These are phyloP conservation scores for Fistulinella prunicolor DNA, from an alignment of 768 basidiomycete genomes.

Conservation along the genomic window DNA sequence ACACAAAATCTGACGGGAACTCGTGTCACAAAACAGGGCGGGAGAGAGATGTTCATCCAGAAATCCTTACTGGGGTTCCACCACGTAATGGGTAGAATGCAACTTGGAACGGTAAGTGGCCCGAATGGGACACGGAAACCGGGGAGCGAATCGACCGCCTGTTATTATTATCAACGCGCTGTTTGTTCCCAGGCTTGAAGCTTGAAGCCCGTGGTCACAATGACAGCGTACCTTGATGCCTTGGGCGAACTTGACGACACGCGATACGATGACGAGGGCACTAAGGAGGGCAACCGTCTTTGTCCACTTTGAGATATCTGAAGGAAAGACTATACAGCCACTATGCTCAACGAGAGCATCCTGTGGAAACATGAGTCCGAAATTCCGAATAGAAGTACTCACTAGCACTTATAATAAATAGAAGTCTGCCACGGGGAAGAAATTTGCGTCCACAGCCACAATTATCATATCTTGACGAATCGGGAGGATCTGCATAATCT, in stretches of 20 bases:
- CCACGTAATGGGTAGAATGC: conserved; percentile 6
- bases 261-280: conserved; percentile 9
- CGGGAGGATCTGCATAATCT: too few species aligned
- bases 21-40: background rate
- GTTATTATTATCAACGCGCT: background rate
- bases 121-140: conserved; percentile 16
- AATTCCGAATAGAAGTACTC: too few species aligned
- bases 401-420: too few species aligned
- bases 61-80: conserved; percentile 19
- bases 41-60: background rate
- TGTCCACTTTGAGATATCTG: conserved; percentile 1
- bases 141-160: conserved; percentile 6
- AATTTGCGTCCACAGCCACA: too few species aligned
- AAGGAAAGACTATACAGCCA: too few species aligned
- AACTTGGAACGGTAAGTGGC: conserved; percentile 3
- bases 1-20: conserved; percentile 1
- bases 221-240: conserved; percentile 11
- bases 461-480: too few species aligned
- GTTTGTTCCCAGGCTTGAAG: background rate
- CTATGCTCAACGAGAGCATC: background rate
- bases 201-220: background rate
- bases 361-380: background rate
- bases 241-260: conserved; percentile 13
- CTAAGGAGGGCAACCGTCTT: background rate
- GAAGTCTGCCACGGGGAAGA: too few species aligned